These are phyloP conservation scores for Eremomyces bilateralis DNA, from an alignment of 495 filamentous ascomycete genomes.

Conservation along the genomic window DNA sequence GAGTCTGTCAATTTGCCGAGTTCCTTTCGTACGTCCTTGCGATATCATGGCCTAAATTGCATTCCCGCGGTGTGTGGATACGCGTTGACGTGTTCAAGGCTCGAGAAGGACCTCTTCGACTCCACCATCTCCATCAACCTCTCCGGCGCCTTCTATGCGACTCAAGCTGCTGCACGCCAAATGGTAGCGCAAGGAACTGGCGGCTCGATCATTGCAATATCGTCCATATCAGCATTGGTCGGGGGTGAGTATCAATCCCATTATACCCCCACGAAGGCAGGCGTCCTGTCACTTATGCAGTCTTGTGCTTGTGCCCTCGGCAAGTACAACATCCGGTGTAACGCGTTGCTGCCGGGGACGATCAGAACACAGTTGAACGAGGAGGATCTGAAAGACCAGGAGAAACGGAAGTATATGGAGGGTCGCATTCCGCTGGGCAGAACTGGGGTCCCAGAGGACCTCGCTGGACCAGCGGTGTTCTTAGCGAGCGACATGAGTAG, in stretches of 20 bases:
- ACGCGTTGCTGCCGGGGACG: constrained; percentile 70
- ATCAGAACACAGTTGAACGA: constrained; percentile 76
- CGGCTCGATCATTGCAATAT: constrained; percentile 66
- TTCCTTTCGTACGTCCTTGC: constrained; percentile 43
- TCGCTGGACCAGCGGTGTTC: constrained; percentile 73
- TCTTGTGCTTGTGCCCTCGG: constrained; percentile 60
- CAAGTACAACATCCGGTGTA: constrained; percentile 55
- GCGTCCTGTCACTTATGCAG: constrained; percentile 68
- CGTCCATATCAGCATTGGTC: constrained; percentile 66
- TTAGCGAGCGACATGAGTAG: constrained; percentile 40
- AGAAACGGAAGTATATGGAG: constrained; percentile 69
- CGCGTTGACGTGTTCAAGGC: no score
- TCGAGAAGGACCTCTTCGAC: constrained; percentile 29
- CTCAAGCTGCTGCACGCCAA: constrained; percentile 61
- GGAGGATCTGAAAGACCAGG: constrained; percentile 45
- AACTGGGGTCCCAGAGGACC: constrained; percentile 42
- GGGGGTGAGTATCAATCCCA: constrained; percentile 64
- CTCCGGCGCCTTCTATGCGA: constrained; percentile 65
- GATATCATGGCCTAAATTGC: no score
- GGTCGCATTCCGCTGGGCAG: constrained; percentile 60
- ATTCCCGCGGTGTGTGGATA: no score
- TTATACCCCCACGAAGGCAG: constrained; percentile 85
- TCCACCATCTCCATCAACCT: constrained; percentile 58
- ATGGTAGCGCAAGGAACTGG: constrained; percentile 48
- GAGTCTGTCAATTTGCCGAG: constrained; percentile 63